Percentiles rank a stretch among this genome's conserved stretches.
Evolutionary conservation across 2,329 filamentous ascomycete genomes (phyloP).

Genomic region (Setomelanomma holmii): DNA sequence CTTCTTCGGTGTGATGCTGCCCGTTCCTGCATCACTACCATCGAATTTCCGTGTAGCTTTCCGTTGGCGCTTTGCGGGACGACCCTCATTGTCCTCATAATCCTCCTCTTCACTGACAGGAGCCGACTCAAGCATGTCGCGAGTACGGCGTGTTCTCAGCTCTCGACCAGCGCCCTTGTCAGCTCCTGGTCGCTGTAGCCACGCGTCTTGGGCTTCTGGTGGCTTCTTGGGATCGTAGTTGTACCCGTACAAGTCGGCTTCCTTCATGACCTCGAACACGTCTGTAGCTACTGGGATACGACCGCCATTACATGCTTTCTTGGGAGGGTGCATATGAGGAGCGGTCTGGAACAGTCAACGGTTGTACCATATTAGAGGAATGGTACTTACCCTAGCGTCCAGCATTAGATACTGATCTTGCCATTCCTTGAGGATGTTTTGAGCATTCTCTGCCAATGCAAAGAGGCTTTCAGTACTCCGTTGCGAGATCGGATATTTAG

Average conservation of each 20-base stretch:
- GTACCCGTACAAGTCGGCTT: constrained; percentile 67
- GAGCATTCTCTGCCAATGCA: constrained; percentile 61
- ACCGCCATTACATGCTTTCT: constrained; percentile 59
- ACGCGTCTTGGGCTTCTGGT: constrained; percentile 63
- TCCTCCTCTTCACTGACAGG: constrained; percentile 49
- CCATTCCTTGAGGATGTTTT: constrained; percentile 60
- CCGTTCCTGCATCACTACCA: constrained; percentile 38
- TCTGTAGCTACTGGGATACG: constrained; percentile 54
- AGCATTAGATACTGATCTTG: constrained; percentile 67
- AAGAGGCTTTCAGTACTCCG: constrained; percentile 63
- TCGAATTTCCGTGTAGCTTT: constrained; percentile 47
- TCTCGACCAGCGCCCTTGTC: constrained; percentile 55
- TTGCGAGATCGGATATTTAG: constrained; percentile 49
- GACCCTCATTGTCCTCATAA: constrained; percentile 41
- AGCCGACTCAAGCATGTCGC: constrained; percentile 48
- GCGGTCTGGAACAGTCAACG: constrained; percentile 50
- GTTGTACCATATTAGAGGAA: constrained; percentile 22
- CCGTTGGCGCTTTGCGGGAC: constrained; percentile 42
- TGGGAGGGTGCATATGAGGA: constrained; percentile 58
- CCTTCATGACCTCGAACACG: constrained; percentile 67
- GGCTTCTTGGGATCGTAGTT: constrained; percentile 61
- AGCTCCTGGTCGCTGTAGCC: constrained; percentile 57
- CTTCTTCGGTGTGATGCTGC: constrained; percentile 39
- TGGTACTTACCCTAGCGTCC: constrained; percentile 51
- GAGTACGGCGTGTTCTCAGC: constrained; percentile 53